Evolutionary conservation across 805 yeast species (phyloP).

Genomic region (Saccharomycopsis olivae): DNA sequence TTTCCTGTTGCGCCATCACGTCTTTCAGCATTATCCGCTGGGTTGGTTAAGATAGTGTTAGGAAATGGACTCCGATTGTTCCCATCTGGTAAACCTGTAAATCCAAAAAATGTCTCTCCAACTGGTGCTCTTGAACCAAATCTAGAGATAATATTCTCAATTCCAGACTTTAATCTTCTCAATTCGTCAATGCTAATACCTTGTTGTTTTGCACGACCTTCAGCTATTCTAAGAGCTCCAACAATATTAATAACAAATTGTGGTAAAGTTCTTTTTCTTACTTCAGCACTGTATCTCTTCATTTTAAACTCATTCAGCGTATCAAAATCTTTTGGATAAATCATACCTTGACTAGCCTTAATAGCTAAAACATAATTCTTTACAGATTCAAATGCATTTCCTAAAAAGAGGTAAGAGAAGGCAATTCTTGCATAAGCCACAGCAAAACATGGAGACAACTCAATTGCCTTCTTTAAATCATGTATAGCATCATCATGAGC

Average conservation of each 20-base stretch:
- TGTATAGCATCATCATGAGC: slow-evolving; percentile 27
- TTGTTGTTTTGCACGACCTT: slow-evolving; percentile 15
- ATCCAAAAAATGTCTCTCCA: too few relatives aligned
- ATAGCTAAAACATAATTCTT: slow-evolving; percentile 29
- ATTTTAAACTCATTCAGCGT: neutral
- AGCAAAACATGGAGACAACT: slow-evolving; percentile 26
- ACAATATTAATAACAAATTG: slow-evolving; percentile 4
- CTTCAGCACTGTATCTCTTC: slow-evolving; percentile 5
- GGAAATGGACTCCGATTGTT: too few relatives aligned
- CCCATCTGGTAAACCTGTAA: too few relatives aligned
- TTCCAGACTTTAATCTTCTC: neutral
- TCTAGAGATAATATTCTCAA: neutral
- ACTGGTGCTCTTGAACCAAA: too few relatives aligned
- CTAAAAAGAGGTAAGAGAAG: slow-evolving; percentile 27
- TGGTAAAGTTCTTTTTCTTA: slow-evolving; percentile 11
- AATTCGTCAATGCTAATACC: slow-evolving; percentile 9
- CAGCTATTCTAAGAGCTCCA: slow-evolving; percentile 10
- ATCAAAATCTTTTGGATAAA: slow-evolving; percentile 9
- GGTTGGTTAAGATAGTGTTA: too few relatives aligned
- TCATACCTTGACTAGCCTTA: slow-evolving; percentile 16
- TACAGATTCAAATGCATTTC: slow-evolving; percentile 28
- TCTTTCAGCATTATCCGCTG: too few relatives aligned
- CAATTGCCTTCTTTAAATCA: slow-evolving; percentile 27
- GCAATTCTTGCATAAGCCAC: slow-evolving; percentile 32
- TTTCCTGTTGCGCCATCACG: too few relatives aligned